Conservation (phyloP, 2,329 filamentous ascomycete species). For the Alternaria conjuncta region DNA sequence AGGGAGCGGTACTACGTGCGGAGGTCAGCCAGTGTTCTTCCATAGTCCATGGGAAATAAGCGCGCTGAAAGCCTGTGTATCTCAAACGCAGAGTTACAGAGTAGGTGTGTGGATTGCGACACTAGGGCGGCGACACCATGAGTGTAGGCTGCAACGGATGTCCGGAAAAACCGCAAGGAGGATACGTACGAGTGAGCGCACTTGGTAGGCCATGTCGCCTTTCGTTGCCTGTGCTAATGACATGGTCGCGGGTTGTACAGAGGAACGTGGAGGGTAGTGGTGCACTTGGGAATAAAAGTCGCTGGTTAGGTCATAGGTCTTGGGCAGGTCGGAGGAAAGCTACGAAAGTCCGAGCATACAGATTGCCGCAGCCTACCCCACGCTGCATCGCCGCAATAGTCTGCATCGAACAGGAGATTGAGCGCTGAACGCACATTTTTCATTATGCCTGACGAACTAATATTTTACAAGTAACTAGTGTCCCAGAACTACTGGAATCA, state of each 20-base stretch:
- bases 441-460: neutral
- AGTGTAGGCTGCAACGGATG: neutral
- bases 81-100: neutral
- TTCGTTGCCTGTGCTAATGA: constrained; percentile 44
- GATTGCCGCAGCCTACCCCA: neutral
- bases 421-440: neutral
- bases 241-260: constrained; percentile 28
- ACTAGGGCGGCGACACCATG: neutral
- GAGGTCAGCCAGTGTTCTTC: constrained; percentile 5
- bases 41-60: neutral
- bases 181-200: constrained; percentile 48
- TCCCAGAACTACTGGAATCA: neutral
- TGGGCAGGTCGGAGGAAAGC: constrained; percentile 34
- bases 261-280: constrained; percentile 29
- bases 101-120: neutral
- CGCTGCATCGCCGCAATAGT: neutral
- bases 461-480: neutral
- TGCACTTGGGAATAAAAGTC: constrained; percentile 42
- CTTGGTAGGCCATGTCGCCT: constrained; percentile 48
- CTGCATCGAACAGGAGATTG: neutral
- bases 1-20: constrained; percentile 81
- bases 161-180: neutral
- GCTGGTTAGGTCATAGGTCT: constrained; percentile 44
- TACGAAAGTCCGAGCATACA: constrained; percentile 35
- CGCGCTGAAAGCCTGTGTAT: neutral